phyloP scores from a whole-genome alignment of 2,329 filamentous ascomycete species.

The Colletotrichum eleusines region DNA sequence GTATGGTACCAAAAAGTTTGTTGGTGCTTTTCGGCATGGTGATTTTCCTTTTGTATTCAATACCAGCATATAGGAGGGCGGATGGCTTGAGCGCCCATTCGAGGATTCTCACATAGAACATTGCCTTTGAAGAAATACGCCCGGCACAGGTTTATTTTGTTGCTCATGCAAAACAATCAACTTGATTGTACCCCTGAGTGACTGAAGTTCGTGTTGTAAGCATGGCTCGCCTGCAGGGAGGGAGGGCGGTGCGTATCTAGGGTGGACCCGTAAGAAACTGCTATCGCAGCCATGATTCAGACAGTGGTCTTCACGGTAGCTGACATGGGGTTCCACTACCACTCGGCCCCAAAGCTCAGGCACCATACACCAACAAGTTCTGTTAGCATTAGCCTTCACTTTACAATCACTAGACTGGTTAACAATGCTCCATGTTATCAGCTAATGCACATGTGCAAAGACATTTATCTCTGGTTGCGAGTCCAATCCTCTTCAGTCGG shows the following conservation, averaged over 20 bases:
- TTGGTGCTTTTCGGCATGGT: conserved; percentile 24
- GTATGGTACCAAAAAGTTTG: conserved; percentile 30
- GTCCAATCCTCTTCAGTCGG: too few species aligned
- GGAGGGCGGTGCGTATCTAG: neutral
- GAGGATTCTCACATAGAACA: neutral
- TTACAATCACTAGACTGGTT: neutral
- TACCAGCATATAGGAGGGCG: conserved; percentile 25
- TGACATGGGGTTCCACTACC: neutral
- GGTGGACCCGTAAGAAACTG: neutral
- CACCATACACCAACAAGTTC: neutral
- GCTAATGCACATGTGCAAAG: neutral
- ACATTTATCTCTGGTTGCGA: too few species aligned
- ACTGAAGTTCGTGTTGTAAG: neutral
- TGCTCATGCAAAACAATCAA: neutral
- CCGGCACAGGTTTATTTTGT: neutral
- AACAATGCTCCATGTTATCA: neutral
- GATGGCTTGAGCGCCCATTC: conserved; percentile 3
- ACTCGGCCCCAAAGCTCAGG: neutral
- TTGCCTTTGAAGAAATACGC: neutral
- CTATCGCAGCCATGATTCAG: neutral
- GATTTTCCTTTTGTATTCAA: conserved; percentile 36
- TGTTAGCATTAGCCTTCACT: neutral
- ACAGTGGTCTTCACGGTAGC: conserved; percentile 1
- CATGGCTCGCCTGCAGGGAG: neutral
- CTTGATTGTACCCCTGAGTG: neutral